Evolutionary conservation across 1,284 basidiomycete species (phyloP).

Genomic region (Rhizoctonia solani): DNA sequence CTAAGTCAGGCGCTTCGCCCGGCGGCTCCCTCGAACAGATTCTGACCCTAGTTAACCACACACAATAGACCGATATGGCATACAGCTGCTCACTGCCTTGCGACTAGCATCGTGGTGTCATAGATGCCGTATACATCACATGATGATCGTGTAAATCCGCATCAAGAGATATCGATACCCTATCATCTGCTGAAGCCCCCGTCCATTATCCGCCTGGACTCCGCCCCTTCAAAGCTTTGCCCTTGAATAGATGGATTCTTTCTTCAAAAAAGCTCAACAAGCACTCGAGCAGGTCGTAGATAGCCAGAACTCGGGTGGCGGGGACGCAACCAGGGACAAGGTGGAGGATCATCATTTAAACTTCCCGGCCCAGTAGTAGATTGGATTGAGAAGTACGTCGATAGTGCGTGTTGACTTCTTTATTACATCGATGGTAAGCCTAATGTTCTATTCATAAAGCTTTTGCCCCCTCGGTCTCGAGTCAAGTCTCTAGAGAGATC

Average conservation of each 20-base stretch:
- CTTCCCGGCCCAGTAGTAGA: conserved; percentile 21
- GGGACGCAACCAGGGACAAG: neutral
- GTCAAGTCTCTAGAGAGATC: conserved; percentile 34
- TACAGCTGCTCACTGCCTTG: neutral
- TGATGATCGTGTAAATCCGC: conserved; percentile 11
- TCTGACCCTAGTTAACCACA: neutral
- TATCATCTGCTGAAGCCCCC: neutral
- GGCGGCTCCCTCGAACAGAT: neutral
- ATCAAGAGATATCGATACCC: neutral
- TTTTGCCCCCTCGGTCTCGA: conserved; percentile 33
- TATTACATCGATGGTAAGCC: neutral
- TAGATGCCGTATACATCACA: conserved; percentile 29
- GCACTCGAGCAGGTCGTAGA: conserved; percentile 14
- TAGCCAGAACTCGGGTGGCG: neutral
- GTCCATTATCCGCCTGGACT: neutral
- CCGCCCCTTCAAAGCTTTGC: neutral
- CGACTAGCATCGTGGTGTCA: neutral
- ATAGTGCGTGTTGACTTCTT: conserved; percentile 20
- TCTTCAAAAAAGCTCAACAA: conserved; percentile 21
- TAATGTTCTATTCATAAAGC: neutral
- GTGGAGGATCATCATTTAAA: neutral
- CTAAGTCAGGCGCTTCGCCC: neutral
- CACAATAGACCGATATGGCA: conserved; percentile 7
- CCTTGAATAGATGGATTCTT: neutral
- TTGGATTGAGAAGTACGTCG: conserved; percentile 35